Percentiles rank a stretch among this genome's conserved stretches.
phyloP scores from a whole-genome alignment of 2,329 filamentous ascomycete genomes.

The Thielaviopsis euricoi region DNA sequence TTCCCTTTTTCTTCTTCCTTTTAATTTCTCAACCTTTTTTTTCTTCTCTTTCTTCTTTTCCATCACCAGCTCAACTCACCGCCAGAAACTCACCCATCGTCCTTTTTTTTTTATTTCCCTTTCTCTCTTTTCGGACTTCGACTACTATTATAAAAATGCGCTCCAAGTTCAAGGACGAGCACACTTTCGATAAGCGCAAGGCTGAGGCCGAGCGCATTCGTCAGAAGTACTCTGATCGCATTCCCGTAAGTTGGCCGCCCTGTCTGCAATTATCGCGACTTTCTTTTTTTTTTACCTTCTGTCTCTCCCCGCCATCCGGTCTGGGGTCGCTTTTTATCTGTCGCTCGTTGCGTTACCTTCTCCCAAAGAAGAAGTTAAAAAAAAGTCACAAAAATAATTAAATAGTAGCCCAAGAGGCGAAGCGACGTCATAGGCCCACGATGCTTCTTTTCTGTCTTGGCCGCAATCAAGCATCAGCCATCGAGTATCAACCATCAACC shows the following conservation, averaged over 20 bases:
- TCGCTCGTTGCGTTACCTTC: background rate
- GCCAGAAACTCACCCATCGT: background rate
- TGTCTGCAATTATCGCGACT: slow-evolving; percentile 6
- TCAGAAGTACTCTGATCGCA: slow-evolving; percentile 96
- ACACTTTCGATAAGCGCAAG: slow-evolving; percentile 99
- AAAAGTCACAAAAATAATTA: no score
- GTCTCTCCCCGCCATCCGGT: background rate
- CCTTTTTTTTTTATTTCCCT: background rate
- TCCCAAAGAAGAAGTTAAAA: no score
- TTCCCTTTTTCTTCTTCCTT: background rate
- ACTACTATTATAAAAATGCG: slow-evolving; percentile 49
- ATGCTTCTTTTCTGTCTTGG: background rate
- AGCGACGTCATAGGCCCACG: background rate
- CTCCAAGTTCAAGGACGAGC: slow-evolving; percentile 99
- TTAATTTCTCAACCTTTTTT: background rate
- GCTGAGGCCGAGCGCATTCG: slow-evolving; percentile 98
- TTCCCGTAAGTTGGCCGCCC: slow-evolving; percentile 60
- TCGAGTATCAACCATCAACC: no score
- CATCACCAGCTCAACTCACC: no score
- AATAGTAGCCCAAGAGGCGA: background rate
- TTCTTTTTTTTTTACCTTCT: background rate
- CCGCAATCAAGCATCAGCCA: background rate
- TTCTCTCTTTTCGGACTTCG: background rate
- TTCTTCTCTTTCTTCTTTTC: background rate
- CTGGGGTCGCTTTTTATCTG: no score